Base-by-base conservation (phyloP, 2,329 filamentous ascomycete genomes). In the Zymoseptoria crescenta region DNA sequence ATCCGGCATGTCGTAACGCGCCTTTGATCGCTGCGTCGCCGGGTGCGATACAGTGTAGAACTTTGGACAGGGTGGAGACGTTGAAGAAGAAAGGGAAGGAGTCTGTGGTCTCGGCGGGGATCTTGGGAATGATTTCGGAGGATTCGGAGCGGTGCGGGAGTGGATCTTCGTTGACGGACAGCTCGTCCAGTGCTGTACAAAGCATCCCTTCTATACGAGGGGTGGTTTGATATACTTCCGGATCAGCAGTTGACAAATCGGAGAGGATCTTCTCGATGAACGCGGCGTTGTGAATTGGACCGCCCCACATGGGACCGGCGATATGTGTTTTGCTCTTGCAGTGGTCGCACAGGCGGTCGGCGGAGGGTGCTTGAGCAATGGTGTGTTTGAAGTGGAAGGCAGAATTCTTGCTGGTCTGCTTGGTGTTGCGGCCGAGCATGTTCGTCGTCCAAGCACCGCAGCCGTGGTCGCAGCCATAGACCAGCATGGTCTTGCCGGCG, bases 391-490 rank as follows among this genome's bases (percentile, higher is more conserved):
- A 93, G 67, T 86, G 89, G 2, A 80, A 60, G 4, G 67, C 79
- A 0, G 83, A 83, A 58, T 86, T 90, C 74, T 91, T 93, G 70
- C 87, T 87, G 2, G 81, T 76, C 8, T 81, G 78, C 35, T 83
- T 76, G 64, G 83, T 87, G 68, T 88, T 89, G 58, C 83, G 84
- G 53, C 89, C 85, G 54, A 97, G 75, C 49, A 84, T 83, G 68
- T 97, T 93, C 0, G 87, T 92, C 56, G 87, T 82, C 90, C 91
- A 97, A 3, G 92, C 85, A n/a, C 92, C 91, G 69, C 94, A 99
- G 9, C 94, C 94, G 7, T 82, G 77, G 70, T 96, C 92, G 73
- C 94, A 99, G 72, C 86, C 91, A 75, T 96, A 96, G 0, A 95
- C 86, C 7, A 95, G 64, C 92, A 99, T 96, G 0, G 89, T 94